Evolutionary conservation across 2,329 filamentous ascomycete genomes (phyloP), one percentile per base, ranked within the genome.

Genomic region (Fusarium torulosum): DNA sequence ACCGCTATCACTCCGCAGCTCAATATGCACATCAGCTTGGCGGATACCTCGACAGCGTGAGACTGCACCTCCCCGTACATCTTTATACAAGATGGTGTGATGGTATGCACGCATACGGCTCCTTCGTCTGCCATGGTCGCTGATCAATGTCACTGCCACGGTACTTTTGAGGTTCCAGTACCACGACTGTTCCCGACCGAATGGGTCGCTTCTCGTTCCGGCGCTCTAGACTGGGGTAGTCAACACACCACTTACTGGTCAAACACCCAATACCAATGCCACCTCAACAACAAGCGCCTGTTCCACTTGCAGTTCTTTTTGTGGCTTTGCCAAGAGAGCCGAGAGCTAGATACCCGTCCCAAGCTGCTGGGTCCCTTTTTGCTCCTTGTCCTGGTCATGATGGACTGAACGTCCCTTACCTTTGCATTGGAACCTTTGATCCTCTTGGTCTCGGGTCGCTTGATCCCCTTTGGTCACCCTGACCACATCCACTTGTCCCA

Each of bases 281-380:
- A 58, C 45, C 44, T 50, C 42, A 54, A 23, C 41, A 61, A 46
- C 56, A 66, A 57, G 64, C 54, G 53, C 58, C 51, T 54, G 66
- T 42, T 58, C 59, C 52, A 60, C 58, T 58, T 59, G 14, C 20
- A 63, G 33, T 52, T 63, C 56, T 37, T 37, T 61, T 63, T 63
- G 61, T 65, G 67, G 66, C 66, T 69, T 59, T 59, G 61, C 53
- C 49, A 60, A 59, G 60, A 59, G 62, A 65, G 59, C 59, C 69
- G 61, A 73, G 71, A 73, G 66, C 62, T 69, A 73, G 71, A 72
- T 74, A 74, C 70, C 72, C 70, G 72, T 74, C 70, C 72, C 72
- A 73, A 61, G 68, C 71, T 74, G 68, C 68, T 74, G 72, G 72
- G 72, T 72, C 71, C 64, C 7, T 59, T 66, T 60, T 63, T 60